Percentiles rank a stretch among this genome's conserved stretches.
phyloP scores from a whole-genome alignment of 2,329 filamentous ascomycete species.

The Cladosporium sp. region DNA sequence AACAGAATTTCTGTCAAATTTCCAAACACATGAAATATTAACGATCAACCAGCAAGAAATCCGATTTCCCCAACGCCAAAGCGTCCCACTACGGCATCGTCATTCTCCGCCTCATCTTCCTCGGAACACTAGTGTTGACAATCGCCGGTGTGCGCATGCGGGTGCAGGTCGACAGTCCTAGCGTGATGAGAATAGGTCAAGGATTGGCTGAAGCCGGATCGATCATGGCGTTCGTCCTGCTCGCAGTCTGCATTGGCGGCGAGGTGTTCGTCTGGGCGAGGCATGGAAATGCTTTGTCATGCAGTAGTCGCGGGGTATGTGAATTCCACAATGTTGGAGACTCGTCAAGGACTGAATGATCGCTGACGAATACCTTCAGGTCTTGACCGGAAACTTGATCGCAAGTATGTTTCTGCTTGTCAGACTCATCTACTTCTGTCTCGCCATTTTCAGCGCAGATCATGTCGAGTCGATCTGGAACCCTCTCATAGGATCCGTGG shows the following conservation, averaged over 20 bases:
- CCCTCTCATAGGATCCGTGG: not conserved
- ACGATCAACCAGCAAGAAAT: not conserved
- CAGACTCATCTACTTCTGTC: conserved; percentile 2
- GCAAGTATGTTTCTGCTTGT: not conserved
- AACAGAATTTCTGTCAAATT: too few species aligned
- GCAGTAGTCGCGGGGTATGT: not conserved
- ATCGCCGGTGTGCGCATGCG: conserved; percentile 8
- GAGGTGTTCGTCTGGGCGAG: not conserved
- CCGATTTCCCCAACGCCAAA: not conserved
- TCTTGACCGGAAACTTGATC: not conserved
- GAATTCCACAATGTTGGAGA: not conserved
- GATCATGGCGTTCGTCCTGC: not conserved
- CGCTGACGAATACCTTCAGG: not conserved
- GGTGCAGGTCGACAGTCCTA: not conserved
- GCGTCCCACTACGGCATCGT: conserved; percentile 5
- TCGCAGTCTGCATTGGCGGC: not conserved
- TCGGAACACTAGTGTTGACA: conserved; percentile 1
- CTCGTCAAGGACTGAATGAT: not conserved
- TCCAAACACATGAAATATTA: not conserved
- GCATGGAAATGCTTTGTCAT: not conserved
- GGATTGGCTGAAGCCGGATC: not conserved
- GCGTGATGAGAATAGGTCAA: not conserved
- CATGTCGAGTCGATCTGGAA: not conserved
- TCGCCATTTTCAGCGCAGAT: not conserved
- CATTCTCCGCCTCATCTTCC: not conserved